Evolutionary conservation across 2,329 filamentous ascomycete species (phyloP).

Genomic region (Talaromyces amestolkiae): DNA sequence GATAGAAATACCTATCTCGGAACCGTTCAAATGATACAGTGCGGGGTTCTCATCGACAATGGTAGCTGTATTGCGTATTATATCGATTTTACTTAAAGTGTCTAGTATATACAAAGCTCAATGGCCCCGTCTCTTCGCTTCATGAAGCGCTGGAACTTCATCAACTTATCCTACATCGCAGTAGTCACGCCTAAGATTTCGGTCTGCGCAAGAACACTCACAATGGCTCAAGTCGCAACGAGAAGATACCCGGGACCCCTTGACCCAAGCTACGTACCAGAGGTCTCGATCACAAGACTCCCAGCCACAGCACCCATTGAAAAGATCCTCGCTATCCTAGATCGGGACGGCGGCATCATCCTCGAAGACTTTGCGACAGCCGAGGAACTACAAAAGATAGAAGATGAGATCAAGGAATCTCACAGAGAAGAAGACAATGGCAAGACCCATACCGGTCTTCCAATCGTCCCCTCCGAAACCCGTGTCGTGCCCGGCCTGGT

Average conservation of each 20-base stretch:
- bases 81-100: background rate
- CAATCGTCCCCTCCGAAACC: background rate
- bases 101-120: background rate
- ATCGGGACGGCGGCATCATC: constrained; percentile 35
- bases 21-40: background rate
- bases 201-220: background rate
- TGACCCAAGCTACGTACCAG: constrained; percentile 11
- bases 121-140: background rate
- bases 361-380: constrained; percentile 28
- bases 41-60: background rate
- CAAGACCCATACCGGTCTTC: background rate
- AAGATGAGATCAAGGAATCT: background rate
- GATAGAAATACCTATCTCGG: background rate
- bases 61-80: background rate
- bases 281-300: constrained; percentile 24
- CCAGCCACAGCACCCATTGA: constrained; percentile 28
- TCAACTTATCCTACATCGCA: background rate
- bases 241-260: constrained; percentile 2
- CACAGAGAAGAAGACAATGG: background rate
- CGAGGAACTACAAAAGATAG: constrained; percentile 25
- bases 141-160: background rate
- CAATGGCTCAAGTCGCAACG: background rate
- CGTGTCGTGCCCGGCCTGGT: background rate
- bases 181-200: background rate
- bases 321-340: constrained; percentile 32